Evolutionary conservation across 2,329 filamentous ascomycete genomes (phyloP).

Genomic region (Colletotrichum plurivorum): DNA sequence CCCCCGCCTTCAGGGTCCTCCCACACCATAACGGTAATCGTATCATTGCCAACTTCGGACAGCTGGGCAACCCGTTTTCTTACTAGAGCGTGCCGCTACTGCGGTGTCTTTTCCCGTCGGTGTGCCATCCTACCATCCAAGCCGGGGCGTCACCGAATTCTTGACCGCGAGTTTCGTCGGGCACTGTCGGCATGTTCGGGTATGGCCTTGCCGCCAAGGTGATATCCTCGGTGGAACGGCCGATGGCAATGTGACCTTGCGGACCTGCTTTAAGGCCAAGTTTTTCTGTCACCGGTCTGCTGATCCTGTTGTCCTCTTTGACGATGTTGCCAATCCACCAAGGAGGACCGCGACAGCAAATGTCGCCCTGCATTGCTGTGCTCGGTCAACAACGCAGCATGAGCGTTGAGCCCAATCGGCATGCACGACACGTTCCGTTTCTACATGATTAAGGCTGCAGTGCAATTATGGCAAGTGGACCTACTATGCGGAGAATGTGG

Average conservation of each 20-base stretch:
- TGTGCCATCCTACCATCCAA: conserved; percentile 92
- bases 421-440: conserved; percentile 25
- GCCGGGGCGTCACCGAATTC: conserved; percentile 88
- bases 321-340: conserved; percentile 79
- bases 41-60: conserved; percentile 84
- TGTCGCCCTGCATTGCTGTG: conserved; percentile 70
- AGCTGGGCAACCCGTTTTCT: conserved; percentile 79
- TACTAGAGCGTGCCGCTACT: conserved; percentile 78
- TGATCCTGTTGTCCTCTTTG: conserved; percentile 78
- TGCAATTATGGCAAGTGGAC: conserved; percentile 1
- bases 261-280: conserved; percentile 89
- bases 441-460: conserved; percentile 22
- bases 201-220: conserved; percentile 80
- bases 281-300: conserved; percentile 81
- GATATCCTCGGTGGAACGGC: conserved; percentile 94
- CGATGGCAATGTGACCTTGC: conserved; percentile 90
- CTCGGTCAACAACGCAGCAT: conserved; percentile 26
- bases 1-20: conserved; percentile 33
- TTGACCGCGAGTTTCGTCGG: conserved; percentile 79
- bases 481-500: conserved; percentile 14
- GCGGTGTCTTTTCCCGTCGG: conserved; percentile 87
- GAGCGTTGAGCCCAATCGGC: conserved; percentile 1
- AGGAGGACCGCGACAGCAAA: conserved; percentile 86
- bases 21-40: conserved; percentile 84
- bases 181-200: conserved; percentile 80